Conservation (phyloP, 2,329 filamentous ascomycete genomes). For the Pseudogymnoascus sp. region DNA sequence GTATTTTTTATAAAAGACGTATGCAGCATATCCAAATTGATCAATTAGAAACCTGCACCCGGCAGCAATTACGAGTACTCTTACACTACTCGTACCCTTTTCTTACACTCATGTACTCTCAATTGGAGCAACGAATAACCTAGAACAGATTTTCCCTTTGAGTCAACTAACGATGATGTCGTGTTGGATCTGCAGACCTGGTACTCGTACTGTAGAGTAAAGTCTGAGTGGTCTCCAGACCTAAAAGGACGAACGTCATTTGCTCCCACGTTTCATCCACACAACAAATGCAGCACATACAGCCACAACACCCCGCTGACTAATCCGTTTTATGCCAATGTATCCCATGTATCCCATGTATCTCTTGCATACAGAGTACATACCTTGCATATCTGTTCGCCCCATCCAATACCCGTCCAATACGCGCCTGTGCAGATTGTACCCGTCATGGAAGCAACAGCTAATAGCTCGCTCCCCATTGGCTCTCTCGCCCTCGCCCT, state of each 20-base stretch:
- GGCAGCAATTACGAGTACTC: background rate
- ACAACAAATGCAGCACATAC: too few relatives aligned
- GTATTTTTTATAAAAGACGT: background rate
- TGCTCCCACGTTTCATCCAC: conserved; percentile 1
- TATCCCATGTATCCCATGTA: background rate
- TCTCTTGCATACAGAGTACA: background rate
- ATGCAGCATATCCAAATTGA: background rate
- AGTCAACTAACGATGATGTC: conserved; percentile 3
- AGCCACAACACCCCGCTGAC: background rate
- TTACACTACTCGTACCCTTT: background rate
- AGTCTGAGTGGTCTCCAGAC: conserved; percentile 4
- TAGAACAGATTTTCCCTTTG: background rate
- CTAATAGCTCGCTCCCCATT: background rate
- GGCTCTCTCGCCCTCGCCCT: background rate
- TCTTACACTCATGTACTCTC: background rate
- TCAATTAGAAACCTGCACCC: background rate
- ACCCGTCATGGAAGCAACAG: conserved; percentile 4
- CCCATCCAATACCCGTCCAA: background rate
- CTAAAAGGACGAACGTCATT: background rate
- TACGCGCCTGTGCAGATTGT: background rate
- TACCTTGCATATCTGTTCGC: background rate
- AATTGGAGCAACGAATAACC: background rate
- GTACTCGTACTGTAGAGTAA: background rate
- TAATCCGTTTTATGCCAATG: conserved; percentile 4
- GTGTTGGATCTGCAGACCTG: background rate